Evolutionary conservation across 2,329 filamentous ascomycete species (phyloP).

Genomic region (Arthrobotrys musiformis): DNA sequence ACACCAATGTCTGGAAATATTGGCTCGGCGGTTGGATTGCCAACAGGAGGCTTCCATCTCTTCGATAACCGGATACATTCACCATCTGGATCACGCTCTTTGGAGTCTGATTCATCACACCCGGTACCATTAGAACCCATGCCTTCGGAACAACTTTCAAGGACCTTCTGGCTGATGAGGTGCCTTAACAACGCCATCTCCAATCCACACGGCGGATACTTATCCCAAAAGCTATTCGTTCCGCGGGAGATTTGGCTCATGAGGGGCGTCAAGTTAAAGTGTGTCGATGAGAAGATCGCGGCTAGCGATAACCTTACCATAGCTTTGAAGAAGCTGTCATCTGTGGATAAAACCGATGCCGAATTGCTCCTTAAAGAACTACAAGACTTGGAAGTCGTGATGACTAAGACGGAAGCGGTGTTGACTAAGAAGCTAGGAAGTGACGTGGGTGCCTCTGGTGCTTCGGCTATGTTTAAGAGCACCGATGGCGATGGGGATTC

Average conservation of each 20-base stretch:
- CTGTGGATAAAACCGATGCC: slow-evolving; percentile 88
- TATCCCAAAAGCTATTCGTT: slow-evolving; percentile 91
- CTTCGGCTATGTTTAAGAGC: slow-evolving; percentile 75
- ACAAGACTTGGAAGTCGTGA: slow-evolving; percentile 83
- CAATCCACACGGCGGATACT: slow-evolving; percentile 89
- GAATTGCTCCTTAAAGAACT: slow-evolving; percentile 94
- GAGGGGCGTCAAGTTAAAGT: slow-evolving; percentile 90
- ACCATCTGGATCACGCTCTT: slow-evolving; percentile 68
- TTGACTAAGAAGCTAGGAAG: slow-evolving; percentile 87
- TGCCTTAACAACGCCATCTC: slow-evolving; percentile 91
- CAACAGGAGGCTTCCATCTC: slow-evolving; percentile 77
- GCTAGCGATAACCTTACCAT: slow-evolving; percentile 92
- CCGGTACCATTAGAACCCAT: slow-evolving; percentile 86
- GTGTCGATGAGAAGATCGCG: slow-evolving; percentile 90
- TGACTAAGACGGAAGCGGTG: slow-evolving; percentile 83
- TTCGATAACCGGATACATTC: slow-evolving; percentile 87
- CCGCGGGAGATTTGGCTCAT: slow-evolving; percentile 93
- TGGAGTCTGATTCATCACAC: slow-evolving; percentile 72
- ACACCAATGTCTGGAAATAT: slow-evolving; percentile 52
- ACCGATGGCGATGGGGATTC: slow-evolving; percentile 68
- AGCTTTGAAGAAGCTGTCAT: slow-evolving; percentile 81
- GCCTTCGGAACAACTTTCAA: slow-evolving; percentile 85
- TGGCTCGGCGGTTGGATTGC: slow-evolving; percentile 68
- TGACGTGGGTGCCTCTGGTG: slow-evolving; percentile 85
- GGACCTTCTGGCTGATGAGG: slow-evolving; percentile 98